Conservation (phyloP, 306 rosid genomes). For the Crotalaria pallida region DNA sequence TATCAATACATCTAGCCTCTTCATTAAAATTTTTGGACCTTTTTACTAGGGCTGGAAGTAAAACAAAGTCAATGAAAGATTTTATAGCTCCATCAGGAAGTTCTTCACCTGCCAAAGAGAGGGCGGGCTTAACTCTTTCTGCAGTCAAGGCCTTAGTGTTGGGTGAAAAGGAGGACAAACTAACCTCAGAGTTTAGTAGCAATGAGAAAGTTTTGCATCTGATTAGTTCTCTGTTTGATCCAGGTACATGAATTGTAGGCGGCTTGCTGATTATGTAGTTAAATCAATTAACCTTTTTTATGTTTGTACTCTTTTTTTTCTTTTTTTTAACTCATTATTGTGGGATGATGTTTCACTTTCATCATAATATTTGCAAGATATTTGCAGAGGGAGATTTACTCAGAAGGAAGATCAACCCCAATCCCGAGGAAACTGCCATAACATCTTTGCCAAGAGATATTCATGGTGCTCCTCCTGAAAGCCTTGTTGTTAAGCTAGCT, state of each 20-base stretch:
- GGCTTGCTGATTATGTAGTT: conserved; percentile 23
- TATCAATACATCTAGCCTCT: conserved; percentile 7
- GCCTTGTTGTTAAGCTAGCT: conserved; percentile 86
- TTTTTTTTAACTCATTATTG: conserved; percentile 25
- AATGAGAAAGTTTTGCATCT: conserved; percentile 62
- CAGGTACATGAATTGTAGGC: conserved; percentile 59
- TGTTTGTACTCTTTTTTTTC: background rate
- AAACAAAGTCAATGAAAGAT: conserved; percentile 72
- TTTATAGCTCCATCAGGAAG: conserved; percentile 48
- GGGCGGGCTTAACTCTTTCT: conserved; percentile 66
- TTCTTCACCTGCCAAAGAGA: conserved; percentile 77
- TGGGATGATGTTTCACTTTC: conserved; percentile 68
- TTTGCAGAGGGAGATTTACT: conserved; percentile 89
- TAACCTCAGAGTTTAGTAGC: conserved; percentile 46
- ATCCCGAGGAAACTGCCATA: conserved; percentile 36
- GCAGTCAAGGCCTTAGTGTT: conserved; percentile 79
- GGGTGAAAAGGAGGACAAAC: conserved; percentile 78
- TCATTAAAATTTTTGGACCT: conserved; percentile 25
- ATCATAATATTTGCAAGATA: conserved; percentile 83
- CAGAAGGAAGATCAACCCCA: conserved; percentile 54
- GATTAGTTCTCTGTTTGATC: conserved; percentile 65
- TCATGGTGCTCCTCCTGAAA: conserved; percentile 93
- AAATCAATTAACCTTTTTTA: conserved; percentile 10
- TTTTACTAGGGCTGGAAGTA: conserved; percentile 74
- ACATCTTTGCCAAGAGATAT: conserved; percentile 75